Evolutionary conservation across 306 rosid genomes (phyloP).

Genomic region (Castanospermum australe): DNA sequence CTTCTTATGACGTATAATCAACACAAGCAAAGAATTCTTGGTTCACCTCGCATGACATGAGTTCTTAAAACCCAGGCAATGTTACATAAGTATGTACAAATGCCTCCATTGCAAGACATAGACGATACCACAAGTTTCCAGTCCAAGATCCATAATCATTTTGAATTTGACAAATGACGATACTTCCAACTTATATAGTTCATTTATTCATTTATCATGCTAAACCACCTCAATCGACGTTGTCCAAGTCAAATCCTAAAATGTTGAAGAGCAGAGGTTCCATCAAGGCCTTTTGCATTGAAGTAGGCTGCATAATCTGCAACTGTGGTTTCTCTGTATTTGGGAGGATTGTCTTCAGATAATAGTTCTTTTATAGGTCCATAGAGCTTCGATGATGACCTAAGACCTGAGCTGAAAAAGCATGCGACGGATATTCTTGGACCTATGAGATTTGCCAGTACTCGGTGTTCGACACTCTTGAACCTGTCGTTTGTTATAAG

Average conservation of each 20-base stretch:
- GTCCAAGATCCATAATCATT: background rate
- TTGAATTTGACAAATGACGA: background rate
- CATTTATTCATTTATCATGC: background rate
- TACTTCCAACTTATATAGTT: background rate
- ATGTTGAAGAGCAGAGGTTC: conserved; percentile 24
- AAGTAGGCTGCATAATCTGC: background rate
- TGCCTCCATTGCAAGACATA: background rate
- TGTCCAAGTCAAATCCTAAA: conserved; percentile 22
- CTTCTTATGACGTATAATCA: background rate
- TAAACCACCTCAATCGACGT: background rate
- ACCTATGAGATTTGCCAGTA: conserved; percentile 16
- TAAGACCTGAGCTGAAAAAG: conserved; percentile 11
- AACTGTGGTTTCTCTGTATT: conserved; percentile 30
- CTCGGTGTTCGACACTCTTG: conserved; percentile 33
- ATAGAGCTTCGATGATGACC: background rate
- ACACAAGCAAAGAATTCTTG: background rate
- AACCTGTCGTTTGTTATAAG: conserved; percentile 35
- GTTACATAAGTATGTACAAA: background rate
- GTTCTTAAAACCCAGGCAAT: background rate
- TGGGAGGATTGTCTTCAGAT: conserved; percentile 26
- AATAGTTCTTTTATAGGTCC: conserved; percentile 30
- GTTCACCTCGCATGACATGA: background rate
- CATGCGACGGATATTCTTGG: conserved; percentile 34
- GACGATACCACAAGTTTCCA: background rate
- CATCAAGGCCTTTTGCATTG: conserved; percentile 28